Conservation (phyloP, 2,329 filamentous ascomycete genomes). For the Aspergillus thermomutatus region DNA sequence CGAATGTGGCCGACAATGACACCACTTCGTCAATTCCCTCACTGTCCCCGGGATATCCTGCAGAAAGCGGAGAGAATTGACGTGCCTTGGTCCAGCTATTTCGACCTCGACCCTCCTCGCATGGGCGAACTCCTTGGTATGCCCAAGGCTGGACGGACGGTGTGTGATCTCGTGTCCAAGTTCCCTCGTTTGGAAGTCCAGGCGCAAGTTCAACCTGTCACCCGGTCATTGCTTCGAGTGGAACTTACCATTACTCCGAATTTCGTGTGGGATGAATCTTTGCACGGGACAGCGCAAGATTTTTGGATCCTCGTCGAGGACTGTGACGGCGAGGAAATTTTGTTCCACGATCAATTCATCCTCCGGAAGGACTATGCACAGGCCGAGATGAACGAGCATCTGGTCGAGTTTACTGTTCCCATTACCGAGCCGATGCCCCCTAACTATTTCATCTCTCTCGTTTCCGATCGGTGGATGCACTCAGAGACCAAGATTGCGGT, state of each 20-base stretch:
- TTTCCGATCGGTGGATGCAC: constrained; percentile 98
- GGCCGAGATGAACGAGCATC: constrained; percentile 83
- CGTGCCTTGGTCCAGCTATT: constrained; percentile 89
- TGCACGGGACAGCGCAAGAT: constrained; percentile 84
- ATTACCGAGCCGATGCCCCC: constrained; percentile 98
- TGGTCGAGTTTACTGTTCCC: constrained; percentile 93
- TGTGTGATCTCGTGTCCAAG: constrained; percentile 83
- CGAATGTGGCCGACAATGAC: constrained; percentile 99
- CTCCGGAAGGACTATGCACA: constrained; percentile 84
- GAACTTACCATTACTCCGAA: constrained; percentile 90
- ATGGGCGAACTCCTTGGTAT: constrained; percentile 94
- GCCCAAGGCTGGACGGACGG: constrained; percentile 79
- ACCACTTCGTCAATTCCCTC: constrained; percentile 83
- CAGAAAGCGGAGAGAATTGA: constrained; percentile 93
- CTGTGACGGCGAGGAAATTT: constrained; percentile 91
- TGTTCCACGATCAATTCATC: constrained; percentile 92
- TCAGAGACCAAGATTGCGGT: constrained; percentile 90
- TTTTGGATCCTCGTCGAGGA: constrained; percentile 99
- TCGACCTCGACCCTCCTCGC: constrained; percentile 90
- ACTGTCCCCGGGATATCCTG: constrained; percentile 78
- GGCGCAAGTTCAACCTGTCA: constrained; percentile 91
- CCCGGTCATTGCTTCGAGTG: constrained; percentile 84
- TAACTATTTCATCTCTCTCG: constrained; percentile 94
- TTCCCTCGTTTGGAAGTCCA: constrained; percentile 92
- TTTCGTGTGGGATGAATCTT: constrained; percentile 88